Evolutionary conservation across 2,329 filamentous ascomycete genomes (phyloP), one percentile per base, ranked within the genome.

Genomic region (Fusarium nanum): DNA sequence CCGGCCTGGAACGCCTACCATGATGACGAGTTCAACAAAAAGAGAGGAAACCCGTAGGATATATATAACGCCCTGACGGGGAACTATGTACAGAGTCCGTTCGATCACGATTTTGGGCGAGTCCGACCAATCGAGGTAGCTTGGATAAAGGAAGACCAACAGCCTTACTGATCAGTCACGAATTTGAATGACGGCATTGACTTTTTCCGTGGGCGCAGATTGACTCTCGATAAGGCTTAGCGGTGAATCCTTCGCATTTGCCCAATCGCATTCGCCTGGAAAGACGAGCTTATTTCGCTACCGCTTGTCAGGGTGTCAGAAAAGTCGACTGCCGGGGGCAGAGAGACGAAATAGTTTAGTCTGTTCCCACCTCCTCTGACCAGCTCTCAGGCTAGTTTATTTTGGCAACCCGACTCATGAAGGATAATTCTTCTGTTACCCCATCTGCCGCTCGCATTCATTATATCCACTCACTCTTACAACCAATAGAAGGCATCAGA

Each of bases 171-270:
- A 23, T 11, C 22, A 18, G 8, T 23, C 27, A 40, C 40, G 23
- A 34, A 56, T 18, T 12, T 45, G 25, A 40, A 67, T 68, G 64
- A 68, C 64, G 64, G 27, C 58, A 67, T 68, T 48, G 64, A 68
- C 64, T 68, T 53, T 50, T 45, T 34, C 7, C 20, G 34, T 41
- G 18, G 34, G 60, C 64, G 64, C 64, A 3, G 64, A 67, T 67
- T 68, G 63, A 67, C 14, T 63, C 64, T 48, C 48, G 42, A 67
- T 68, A 6, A 7, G 7, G 64, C 41, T 68, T 68, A 67, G 64
- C 52, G 25, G 3, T 11, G 6, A 11, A 34, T 37, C 18, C 37
- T 40, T 44, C 59, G 50, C n/a, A 41, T n/a, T 18, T 9, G 12
- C 22, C 40, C 14, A 7, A 27, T 67, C 44, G 63, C 63, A 66